Conservation (phyloP, 805 yeast species). For the Teunomyces cretensis region DNA sequence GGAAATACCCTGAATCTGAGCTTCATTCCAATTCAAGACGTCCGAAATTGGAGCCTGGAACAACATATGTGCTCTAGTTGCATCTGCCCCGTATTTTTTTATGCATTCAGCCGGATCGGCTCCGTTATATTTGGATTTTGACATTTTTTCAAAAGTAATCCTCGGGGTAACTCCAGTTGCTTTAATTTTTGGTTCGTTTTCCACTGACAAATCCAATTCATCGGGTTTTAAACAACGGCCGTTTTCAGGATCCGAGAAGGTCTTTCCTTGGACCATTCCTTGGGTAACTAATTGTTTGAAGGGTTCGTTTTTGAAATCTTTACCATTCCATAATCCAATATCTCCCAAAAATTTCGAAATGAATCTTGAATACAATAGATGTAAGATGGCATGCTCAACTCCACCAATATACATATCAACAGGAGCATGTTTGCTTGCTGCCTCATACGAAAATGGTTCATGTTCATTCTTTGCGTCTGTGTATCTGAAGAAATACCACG, state of each 20-base stretch:
- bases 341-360: conserved; percentile 74
- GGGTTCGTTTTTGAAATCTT: conserved; percentile 68
- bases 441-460: conserved; percentile 52
- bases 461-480: conserved; percentile 65
- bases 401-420: conserved; percentile 94
- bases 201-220: conserved; percentile 53
- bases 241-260: conserved; percentile 67
- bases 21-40: conserved; percentile 85
- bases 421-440: conserved; percentile 61
- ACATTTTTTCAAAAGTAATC: conserved; percentile 85
- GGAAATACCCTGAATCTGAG: conserved; percentile 80
- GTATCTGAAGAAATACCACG: conserved; percentile 92
- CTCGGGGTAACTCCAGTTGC: conserved; percentile 52
- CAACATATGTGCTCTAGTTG: conserved; percentile 87
- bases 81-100: conserved; percentile 81
- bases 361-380: conserved; percentile 82
- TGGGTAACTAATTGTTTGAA: conserved; percentile 79
- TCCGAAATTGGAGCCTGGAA: conserved; percentile 90
- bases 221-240: conserved; percentile 78
- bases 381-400: conserved; percentile 94
- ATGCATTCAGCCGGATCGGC: conserved; percentile 86
- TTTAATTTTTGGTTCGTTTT: conserved; percentile 44
- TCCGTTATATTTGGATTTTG: conserved; percentile 93
- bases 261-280: conserved; percentile 97
- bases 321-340: conserved; percentile 69